phyloP scores from a whole-genome alignment of 2,329 filamentous ascomycete genomes.

The Claviceps spartinae region DNA sequence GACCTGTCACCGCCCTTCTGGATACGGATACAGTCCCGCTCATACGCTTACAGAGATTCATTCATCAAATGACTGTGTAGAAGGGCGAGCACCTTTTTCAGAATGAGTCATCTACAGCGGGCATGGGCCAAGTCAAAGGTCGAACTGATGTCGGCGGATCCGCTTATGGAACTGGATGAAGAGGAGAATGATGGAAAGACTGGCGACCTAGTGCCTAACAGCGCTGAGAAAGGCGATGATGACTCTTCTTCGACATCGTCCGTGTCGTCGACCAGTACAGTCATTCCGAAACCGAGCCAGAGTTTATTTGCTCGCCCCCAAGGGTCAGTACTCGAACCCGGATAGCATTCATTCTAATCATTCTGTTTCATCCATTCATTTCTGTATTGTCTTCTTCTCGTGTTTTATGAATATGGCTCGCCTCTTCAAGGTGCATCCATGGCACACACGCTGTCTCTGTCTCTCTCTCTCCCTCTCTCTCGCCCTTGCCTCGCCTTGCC shows the following conservation, averaged over 20 bases:
- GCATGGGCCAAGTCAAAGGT: conserved; percentile 68
- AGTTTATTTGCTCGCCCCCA: conserved; percentile 59
- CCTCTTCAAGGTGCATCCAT: not conserved
- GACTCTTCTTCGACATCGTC: conserved; percentile 66
- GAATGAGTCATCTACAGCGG: conserved; percentile 72
- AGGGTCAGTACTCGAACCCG: conserved; percentile 32
- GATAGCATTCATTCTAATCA: not conserved
- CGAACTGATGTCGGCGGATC: conserved; percentile 33
- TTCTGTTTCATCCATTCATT: not conserved
- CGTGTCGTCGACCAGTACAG: conserved; percentile 85
- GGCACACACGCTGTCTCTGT: not conserved
- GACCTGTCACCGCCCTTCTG: too few relatives aligned
- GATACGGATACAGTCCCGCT: not conserved
- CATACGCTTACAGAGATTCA: not conserved
- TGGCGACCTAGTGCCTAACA: conserved; percentile 29
- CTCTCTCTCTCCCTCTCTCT: not conserved
- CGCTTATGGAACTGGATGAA: conserved; percentile 30
- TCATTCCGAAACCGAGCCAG: conserved; percentile 63
- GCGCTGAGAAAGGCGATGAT: conserved; percentile 35
- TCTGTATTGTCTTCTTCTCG: not conserved
- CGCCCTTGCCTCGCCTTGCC: not conserved
- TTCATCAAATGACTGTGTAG: not conserved
- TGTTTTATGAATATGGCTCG: too few relatives aligned
- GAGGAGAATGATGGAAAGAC: conserved; percentile 32
- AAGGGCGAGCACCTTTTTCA: conserved; percentile 7